A percentile compares a stretch with the other conserved stretches of the same genome.
phyloP scores from a whole-genome alignment of 805 yeast species.

The Metschnikowia peoriensis region DNA sequence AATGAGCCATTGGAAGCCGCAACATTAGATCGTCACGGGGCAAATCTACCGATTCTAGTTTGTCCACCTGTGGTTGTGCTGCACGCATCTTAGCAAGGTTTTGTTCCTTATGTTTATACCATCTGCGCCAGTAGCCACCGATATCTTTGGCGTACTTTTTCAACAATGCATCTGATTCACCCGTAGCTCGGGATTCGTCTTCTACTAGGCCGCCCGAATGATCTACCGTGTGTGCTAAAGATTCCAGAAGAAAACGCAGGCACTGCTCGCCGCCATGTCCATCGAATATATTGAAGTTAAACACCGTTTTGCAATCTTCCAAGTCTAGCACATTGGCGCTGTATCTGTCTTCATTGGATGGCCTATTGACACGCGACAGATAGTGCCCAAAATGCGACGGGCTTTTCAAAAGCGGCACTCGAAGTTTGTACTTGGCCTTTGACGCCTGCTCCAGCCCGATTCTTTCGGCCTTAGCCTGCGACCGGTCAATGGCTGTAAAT shows the following conservation, averaged over 20 bases:
- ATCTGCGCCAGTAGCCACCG: slow-evolving; percentile 84
- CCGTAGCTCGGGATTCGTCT: not conserved
- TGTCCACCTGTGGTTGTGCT: slow-evolving; percentile 14
- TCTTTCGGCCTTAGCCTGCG: not conserved
- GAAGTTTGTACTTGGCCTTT: slow-evolving; percentile 30
- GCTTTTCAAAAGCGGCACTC: slow-evolving; percentile 58
- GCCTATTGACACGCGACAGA: slow-evolving; percentile 70
- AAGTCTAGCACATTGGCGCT: slow-evolving; percentile 58
- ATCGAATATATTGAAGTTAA: slow-evolving; percentile 78
- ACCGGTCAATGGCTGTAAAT: slow-evolving; percentile 27
- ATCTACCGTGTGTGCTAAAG: slow-evolving; percentile 57
- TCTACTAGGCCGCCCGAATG: slow-evolving; percentile 23
- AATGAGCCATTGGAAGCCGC: slow-evolving; percentile 61
- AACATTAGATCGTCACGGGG: slow-evolving; percentile 54
- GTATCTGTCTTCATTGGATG: slow-evolving; percentile 78
- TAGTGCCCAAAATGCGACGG: slow-evolving; percentile 80
- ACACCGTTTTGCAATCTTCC: slow-evolving; percentile 25
- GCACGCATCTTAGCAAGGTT: slow-evolving; percentile 28
- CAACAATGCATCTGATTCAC: slow-evolving; percentile 42
- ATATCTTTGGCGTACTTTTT: slow-evolving; percentile 55
- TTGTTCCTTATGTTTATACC: slow-evolving; percentile 50
- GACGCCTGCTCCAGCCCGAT: not conserved
- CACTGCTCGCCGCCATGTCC: slow-evolving; percentile 93
- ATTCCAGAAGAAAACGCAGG: slow-evolving; percentile 53
- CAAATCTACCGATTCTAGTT: slow-evolving; percentile 14